Evolutionary conservation across 345 rosid species (phyloP), one percentile per base, ranked within the genome.

Genomic region (Camelina hispida): DNA sequence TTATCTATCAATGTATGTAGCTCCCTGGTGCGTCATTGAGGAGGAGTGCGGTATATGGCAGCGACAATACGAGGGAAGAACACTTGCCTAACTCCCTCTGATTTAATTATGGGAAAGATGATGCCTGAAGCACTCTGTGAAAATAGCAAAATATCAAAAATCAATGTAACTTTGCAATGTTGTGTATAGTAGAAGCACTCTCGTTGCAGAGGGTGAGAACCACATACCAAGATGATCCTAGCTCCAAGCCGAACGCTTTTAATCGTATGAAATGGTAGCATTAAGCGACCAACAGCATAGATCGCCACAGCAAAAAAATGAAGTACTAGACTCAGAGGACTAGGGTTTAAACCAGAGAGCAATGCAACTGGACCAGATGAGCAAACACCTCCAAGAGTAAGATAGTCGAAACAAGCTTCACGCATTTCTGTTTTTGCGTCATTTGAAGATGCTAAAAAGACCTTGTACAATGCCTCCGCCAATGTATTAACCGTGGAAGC

Each of bases 51-150:
- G 20, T 75, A 75, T 11, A 75, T 42, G 8, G 79, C 73, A 67
- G 38, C 7, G 6, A 68, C 20, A 35, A 68, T 68, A 59, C 62
- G 28, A 38, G 87, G 87, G 77, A 82, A 85, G 51, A 85, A 85
- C 87, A 79, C 71, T 75, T 73, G 80, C 77, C 85, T 79, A 60
- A 85, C 77, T 44, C 87, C 87, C 48, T 82, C 87, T 8, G 80
- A 84, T 81, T 78, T 80, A 20, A 84, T 76, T 10, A 82, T 82
- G 1, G 87, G 87, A 28, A 80, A 76, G 58, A 84, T 82, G 66
- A 78, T 84, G 56, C 85, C 76, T 37, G 83, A 67, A 78, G 85
- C 87, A 52, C 78, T 43, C 87, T 84, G 79, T 59, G 60, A 46
- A 35, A 28, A 62, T 1, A 32, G 42, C 6, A 57, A 32, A 60